Conservation (phyloP, 2,329 filamentous ascomycete species). For the Claviceps sp. region DNA sequence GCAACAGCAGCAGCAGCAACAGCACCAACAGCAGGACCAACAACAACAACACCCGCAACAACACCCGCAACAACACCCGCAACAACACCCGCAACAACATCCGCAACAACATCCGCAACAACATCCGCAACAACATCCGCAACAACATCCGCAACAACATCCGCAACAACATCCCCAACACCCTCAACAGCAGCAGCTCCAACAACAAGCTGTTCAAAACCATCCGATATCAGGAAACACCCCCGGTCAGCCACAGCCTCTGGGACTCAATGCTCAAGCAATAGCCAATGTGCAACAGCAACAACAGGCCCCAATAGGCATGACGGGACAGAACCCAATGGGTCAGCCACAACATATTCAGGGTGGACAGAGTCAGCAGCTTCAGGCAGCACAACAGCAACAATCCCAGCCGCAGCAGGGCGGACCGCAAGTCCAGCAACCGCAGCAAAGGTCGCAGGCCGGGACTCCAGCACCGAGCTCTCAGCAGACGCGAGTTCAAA, state of each 20-base stretch:
- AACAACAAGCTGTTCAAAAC: conserved; percentile 21
- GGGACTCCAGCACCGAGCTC: conserved; percentile 6
- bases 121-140: too few relatives aligned
- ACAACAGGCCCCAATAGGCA: conserved; percentile 8
- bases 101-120: conserved; percentile 25
- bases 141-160: conserved; percentile 8
- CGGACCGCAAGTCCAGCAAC: conserved; percentile 31
- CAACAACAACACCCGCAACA: too few relatives aligned
- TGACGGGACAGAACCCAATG: conserved; percentile 7
- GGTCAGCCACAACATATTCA: conserved; percentile 11
- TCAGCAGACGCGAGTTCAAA: conserved; percentile 28
- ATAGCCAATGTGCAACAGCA: conserved; percentile 25
- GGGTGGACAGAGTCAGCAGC: conserved; percentile 9
- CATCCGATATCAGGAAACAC: conserved; percentile 28
- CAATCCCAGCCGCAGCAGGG: conserved; percentile 30
- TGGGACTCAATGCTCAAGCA: conserved; percentile 34
- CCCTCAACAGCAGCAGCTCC: conserved; percentile 20
- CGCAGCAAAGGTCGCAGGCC: conserved; percentile 10
- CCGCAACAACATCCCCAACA: conserved; percentile 26
- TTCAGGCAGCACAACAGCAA: conserved; percentile 22
- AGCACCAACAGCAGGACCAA: conserved; percentile 27
- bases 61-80: conserved; percentile 31
- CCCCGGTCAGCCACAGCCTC: conserved; percentile 25
- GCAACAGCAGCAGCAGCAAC: conserved; percentile 27
- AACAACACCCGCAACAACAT: conserved; percentile 25